A percentile compares a stretch with the other conserved stretches of the same genome.
Evolutionary conservation across 169 alveolate species (phyloP).

Genomic region (Besnoitia besnoiti): DNA sequence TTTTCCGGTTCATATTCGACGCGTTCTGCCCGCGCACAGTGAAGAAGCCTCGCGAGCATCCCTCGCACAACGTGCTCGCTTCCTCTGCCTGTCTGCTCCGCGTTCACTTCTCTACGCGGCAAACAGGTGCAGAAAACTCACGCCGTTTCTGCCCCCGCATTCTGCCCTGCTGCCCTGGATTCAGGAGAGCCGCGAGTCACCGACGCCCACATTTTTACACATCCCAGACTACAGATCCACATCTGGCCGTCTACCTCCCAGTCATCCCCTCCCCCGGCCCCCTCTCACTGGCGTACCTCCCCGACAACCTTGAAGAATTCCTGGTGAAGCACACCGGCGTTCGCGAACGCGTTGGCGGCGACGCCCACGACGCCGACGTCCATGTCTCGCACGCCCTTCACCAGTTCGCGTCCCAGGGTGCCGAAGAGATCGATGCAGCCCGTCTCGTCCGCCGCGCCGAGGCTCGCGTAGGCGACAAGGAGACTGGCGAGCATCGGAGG

Average conservation of each 20-base stretch:
- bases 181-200: no score
- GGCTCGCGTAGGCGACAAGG: neutral
- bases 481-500: neutral
- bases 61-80: neutral
- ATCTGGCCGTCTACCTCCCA: no score
- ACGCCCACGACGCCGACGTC: slow-evolving; percentile 19
- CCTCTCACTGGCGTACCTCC: no score
- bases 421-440: neutral
- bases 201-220: no score
- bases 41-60: neutral
- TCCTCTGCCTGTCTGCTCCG: neutral
- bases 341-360: slow-evolving; percentile 18
- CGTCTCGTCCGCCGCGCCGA: neutral
- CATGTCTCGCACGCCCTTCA: neutral
- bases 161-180: no score
- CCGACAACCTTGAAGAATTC: neutral
- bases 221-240: no score
- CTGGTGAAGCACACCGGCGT: slow-evolving; percentile 15
- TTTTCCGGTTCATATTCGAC: no score
- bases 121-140: no score
- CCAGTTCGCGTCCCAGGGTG: neutral
- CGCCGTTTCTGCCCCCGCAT: no score
- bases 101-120: neutral
- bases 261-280: no score
- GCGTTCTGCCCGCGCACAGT: no score